Evolutionary conservation across 371 early-diverging fungal species (phyloP), one percentile per base, ranked within the genome.

Genomic region (Mucor mucedo): DNA sequence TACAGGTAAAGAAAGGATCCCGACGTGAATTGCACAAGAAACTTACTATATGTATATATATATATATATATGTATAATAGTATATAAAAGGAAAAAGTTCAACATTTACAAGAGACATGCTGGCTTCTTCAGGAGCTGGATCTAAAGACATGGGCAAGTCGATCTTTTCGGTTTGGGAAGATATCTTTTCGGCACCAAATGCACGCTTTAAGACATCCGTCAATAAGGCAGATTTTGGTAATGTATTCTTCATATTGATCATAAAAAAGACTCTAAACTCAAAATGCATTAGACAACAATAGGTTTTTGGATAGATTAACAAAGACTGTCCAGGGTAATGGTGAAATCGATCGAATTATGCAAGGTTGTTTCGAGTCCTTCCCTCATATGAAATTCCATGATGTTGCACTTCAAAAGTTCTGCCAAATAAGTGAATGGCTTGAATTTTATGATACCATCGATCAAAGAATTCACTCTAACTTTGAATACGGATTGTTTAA

Each of bases 291-390:
- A 69, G 70, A 60, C 29, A 63, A 56, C 16, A 75, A 78, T 16
- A 63, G 70, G n/a, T 84, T 84, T 62, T 48, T 86, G 16, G 72
- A 70, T 49, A 72, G 85, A 27, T 60, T 96, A 8, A 68, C 82
- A 5, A 63, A 79, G 1, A 52, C 85, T 0, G 73, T 95, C 28
- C 69, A 77, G 6, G 75, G 84, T 3, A 89, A 86, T 58, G 95
- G 95, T 11, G 95, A 95, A 65, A 84, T 86, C 52, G 95, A 95
- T 11, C 87, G 88, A 50, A 66, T 98, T 13, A 82, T 95, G 75
- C 90, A 93, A 80, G 95, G 95, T 1, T 95, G 94, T 68, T 95
- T 92, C 75, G 97, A 98, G 61, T 91, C 93, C 62, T 98, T 93
- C 71, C 85, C 90, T 8, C 73, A 84, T 16, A 86, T 90, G 83